Evolutionary conservation across 75 land plant species (phyloP).

Genomic region (Isoetes taiwanensis): DNA sequence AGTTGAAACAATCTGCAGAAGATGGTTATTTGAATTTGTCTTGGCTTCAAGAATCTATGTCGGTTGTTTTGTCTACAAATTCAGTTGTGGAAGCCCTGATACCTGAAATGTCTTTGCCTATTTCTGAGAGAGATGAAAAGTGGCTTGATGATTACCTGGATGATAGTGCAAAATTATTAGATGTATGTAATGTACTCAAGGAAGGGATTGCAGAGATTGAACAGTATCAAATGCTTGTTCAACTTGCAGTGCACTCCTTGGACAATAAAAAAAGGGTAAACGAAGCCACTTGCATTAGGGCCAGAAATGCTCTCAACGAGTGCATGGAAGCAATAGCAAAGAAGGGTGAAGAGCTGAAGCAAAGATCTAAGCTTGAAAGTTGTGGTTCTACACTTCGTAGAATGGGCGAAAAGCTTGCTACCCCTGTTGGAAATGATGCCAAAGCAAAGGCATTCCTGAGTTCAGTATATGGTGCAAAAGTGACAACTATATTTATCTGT

Average conservation of each 20-base stretch:
- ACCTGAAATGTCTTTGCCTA: constrained; percentile 44
- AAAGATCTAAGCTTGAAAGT: constrained; percentile 38
- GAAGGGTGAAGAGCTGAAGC: constrained; percentile 12
- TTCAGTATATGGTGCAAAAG: constrained; percentile 47
- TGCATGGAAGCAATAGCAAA: constrained; percentile 29
- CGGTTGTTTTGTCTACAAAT: constrained; percentile 32
- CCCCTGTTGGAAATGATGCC: constrained; percentile 22
- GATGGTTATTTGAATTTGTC: constrained; percentile 30
- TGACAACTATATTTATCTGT: constrained; percentile 37
- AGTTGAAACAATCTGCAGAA: constrained; percentile 24
- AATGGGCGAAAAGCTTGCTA: constrained; percentile 17
- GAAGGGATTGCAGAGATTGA: constrained; percentile 38
- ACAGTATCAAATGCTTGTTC: constrained; percentile 41
- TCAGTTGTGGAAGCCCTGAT: constrained; percentile 34
- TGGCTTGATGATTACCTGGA: constrained; percentile 61
- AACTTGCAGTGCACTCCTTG: constrained; percentile 36
- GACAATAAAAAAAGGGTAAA: not conserved
- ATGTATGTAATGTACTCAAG: constrained; percentile 48
- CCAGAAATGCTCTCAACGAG: constrained; percentile 20
- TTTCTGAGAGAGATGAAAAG: constrained; percentile 54
- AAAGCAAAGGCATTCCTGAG: constrained; percentile 44
- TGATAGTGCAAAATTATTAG: constrained; percentile 54
- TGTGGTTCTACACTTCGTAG: constrained; percentile 27
- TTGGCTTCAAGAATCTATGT: constrained; percentile 48
- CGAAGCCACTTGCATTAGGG: constrained; percentile 9